These are phyloP conservation scores for Phaeomoniella chlamydospora DNA, from an alignment of 2,329 filamentous ascomycete genomes.

Conservation along the genomic window DNA sequence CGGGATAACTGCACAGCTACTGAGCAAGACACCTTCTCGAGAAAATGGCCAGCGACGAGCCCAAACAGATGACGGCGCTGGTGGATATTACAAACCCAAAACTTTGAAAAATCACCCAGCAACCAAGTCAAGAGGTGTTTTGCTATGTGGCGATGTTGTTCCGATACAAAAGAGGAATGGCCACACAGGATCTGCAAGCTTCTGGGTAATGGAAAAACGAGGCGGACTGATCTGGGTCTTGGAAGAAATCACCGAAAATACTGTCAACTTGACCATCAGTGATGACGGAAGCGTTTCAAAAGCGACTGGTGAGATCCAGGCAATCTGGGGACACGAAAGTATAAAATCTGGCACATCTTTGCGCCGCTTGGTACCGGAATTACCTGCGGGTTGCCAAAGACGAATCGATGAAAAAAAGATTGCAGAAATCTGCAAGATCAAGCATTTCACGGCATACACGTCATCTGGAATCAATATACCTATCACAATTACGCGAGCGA, in stretches of 20 bases:
- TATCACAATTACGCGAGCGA: conserved; percentile 61
- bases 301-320: conserved; percentile 59
- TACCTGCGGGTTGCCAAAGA: conserved; percentile 59
- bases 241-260: conserved; percentile 93
- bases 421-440: conserved; percentile 54
- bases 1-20: conserved; percentile 73
- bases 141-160: conserved; percentile 94
- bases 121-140: conserved; percentile 70
- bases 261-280: conserved; percentile 62
- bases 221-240: conserved; percentile 93
- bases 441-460: conserved; percentile 75
- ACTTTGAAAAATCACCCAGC: conserved; percentile 49
- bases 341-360: conserved; percentile 58
- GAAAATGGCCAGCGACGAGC: conserved; percentile 30
- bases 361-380: conserved; percentile 61
- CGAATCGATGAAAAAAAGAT: conserved; percentile 61
- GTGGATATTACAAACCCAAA: conserved; percentile 32
- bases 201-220: conserved; percentile 98
- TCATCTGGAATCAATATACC: conserved; percentile 68
- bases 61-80: conserved; percentile 45
- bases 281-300: conserved; percentile 60
- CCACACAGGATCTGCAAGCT: conserved; percentile 74
- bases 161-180: conserved; percentile 95
- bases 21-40: conserved; percentile 64
- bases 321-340: conserved; percentile 67